These are phyloP conservation scores for Cephaloascus albidus DNA, from an alignment of 805 yeast genomes.

Conservation along the genomic window DNA sequence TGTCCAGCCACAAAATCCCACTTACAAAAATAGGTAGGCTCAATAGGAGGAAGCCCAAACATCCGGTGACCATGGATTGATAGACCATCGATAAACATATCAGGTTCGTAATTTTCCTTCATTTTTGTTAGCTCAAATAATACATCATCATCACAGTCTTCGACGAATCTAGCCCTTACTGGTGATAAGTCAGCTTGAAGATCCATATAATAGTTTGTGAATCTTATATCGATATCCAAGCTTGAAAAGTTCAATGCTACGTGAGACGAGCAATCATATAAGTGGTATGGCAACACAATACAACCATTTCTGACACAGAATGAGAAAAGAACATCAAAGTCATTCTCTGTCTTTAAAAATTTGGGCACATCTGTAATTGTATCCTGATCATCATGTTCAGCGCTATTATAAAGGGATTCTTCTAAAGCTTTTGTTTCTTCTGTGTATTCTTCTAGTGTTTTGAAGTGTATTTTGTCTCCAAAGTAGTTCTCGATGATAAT, in stretches of 20 bases:
- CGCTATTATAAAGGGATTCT: too few relatives aligned
- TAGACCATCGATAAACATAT: slow-evolving; percentile 48
- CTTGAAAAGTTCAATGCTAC: slow-evolving; percentile 53
- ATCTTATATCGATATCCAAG: slow-evolving; percentile 72
- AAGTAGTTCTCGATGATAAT: slow-evolving; percentile 80
- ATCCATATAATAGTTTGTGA: slow-evolving; percentile 91
- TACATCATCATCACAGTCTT: slow-evolving; percentile 4
- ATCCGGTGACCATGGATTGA: slow-evolving; percentile 79
- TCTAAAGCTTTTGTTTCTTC: neutral
- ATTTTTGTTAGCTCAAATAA: slow-evolving; percentile 7
- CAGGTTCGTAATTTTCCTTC: slow-evolving; percentile 17
- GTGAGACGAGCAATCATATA: slow-evolving; percentile 58
- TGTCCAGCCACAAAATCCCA: slow-evolving; percentile 79
- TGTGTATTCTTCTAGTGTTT: slow-evolving; percentile 77
- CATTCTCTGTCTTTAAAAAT: slow-evolving; percentile 49
- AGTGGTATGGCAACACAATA: slow-evolving; percentile 59
- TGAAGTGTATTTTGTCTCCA: slow-evolving; percentile 78
- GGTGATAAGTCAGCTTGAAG: slow-evolving; percentile 69
- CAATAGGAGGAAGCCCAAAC: slow-evolving; percentile 87
- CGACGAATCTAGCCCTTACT: slow-evolving; percentile 22
- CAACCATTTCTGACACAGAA: slow-evolving; percentile 66
- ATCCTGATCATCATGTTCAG: too few relatives aligned
- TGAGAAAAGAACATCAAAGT: slow-evolving; percentile 66
- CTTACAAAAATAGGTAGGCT: slow-evolving; percentile 80
- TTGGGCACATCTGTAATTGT: slow-evolving; percentile 5